phyloP scores from a whole-genome alignment of 495 filamentous ascomycete genomes.

The Xylaria curta region DNA sequence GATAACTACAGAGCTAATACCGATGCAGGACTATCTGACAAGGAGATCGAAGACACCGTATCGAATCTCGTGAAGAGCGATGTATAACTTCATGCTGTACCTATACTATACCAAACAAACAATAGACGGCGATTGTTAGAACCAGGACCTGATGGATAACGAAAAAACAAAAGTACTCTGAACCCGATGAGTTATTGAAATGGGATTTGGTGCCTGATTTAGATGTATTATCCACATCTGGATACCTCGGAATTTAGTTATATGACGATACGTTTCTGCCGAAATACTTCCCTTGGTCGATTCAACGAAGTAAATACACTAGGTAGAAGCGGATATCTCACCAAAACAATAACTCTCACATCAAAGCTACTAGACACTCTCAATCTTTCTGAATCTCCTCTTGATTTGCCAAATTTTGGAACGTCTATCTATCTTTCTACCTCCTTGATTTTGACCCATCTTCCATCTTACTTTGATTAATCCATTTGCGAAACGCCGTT shows the following conservation, averaged over 20 bases:
- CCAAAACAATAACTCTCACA: not conserved
- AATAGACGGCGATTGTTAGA: constrained; percentile 22
- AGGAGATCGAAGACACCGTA: constrained; percentile 90
- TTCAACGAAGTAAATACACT: not conserved
- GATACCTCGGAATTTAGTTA: too few relatives aligned
- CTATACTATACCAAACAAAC: constrained; percentile 6
- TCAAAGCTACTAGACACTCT: not conserved
- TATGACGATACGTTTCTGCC: not conserved
- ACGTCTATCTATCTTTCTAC: not conserved
- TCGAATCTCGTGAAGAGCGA: constrained; percentile 76
- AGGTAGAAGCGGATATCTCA: not conserved
- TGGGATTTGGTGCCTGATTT: too few relatives aligned
- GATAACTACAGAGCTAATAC: not conserved
- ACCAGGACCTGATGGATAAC: constrained; percentile 12
- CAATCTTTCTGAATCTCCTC: not conserved
- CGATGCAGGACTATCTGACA: constrained; percentile 76
- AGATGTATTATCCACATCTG: too few relatives aligned
- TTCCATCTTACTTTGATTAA: too few relatives aligned
- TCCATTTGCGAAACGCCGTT: too few relatives aligned
- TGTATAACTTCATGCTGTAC: constrained; percentile 22
- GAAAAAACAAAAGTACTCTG: constrained; percentile 24
- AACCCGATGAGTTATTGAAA: not conserved
- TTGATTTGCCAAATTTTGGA: not conserved
- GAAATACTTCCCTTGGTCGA: not conserved
- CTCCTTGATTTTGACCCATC: not conserved